Evolutionary conservation across 2,329 filamentous ascomycete species (phyloP).

Genomic region (Emmonsiellopsis sp.): DNA sequence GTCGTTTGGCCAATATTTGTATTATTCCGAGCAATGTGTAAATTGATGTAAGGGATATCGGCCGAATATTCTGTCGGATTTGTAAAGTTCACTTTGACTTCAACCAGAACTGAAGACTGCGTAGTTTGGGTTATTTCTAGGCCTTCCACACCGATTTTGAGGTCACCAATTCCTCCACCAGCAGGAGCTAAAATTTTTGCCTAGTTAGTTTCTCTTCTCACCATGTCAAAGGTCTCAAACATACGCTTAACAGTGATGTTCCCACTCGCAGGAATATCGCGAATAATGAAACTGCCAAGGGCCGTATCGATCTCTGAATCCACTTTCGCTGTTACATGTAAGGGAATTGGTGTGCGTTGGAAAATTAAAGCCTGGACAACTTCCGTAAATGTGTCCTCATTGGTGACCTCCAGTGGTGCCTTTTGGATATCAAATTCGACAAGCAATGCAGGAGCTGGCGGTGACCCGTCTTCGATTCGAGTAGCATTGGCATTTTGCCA

Average conservation of each 20-base stretch:
- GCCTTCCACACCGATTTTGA: slow-evolving; percentile 58
- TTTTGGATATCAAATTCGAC: slow-evolving; percentile 69
- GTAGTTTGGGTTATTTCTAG: slow-evolving; percentile 66
- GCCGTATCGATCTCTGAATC: slow-evolving; percentile 75
- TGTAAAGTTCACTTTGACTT: slow-evolving; percentile 68
- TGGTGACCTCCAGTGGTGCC: slow-evolving; percentile 72
- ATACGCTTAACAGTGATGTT: slow-evolving; percentile 87
- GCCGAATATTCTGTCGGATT: slow-evolving; percentile 87
- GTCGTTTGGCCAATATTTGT: slow-evolving; percentile 67
- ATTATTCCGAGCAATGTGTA: slow-evolving; percentile 65
- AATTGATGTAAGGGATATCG: slow-evolving; percentile 66
- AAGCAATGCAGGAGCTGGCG: slow-evolving; percentile 54
- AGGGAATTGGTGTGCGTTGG: slow-evolving; percentile 55
- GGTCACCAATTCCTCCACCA: slow-evolving; percentile 40
- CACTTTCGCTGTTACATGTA: slow-evolving; percentile 69
- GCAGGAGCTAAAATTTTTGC: slow-evolving; percentile 44
- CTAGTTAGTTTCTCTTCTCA: not conserved
- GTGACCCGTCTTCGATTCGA: slow-evolving; percentile 48
- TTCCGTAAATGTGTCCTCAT: slow-evolving; percentile 67
- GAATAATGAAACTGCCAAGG: slow-evolving; percentile 70
- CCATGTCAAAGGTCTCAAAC: slow-evolving; percentile 34
- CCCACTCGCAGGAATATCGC: slow-evolving; percentile 73
- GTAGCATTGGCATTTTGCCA: slow-evolving; percentile 83
- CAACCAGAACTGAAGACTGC: slow-evolving; percentile 58
- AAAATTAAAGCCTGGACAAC: slow-evolving; percentile 76